A percentile compares a stretch with the other conserved stretches of the same genome.
Evolutionary conservation across 805 yeast genomes (phyloP).

Genomic region (Diddensiella santjacobensis): DNA sequence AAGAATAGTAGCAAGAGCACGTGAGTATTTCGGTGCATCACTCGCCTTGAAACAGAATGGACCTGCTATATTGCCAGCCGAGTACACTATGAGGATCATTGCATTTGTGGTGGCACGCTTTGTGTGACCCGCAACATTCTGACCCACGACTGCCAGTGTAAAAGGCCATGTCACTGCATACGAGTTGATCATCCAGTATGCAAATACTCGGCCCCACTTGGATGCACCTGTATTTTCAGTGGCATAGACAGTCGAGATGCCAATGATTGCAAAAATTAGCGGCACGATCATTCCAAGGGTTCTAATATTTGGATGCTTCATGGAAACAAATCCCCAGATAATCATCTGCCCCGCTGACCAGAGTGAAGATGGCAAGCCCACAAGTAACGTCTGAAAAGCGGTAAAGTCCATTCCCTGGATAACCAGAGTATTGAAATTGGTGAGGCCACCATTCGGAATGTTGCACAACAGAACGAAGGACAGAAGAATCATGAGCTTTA

Average conservation of each 20-base stretch:
- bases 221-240: conserved; percentile 2
- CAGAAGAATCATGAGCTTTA: conserved; percentile 46
- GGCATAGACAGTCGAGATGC: conserved; percentile 5
- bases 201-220: conserved; percentile 2
- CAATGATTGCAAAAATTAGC: conserved; percentile 9
- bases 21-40: conserved; percentile 53
- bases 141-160: conserved; percentile 29
- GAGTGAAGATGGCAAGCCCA: conserved; percentile 42
- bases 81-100: conserved; percentile 56
- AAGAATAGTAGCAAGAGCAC: conserved; percentile 38
- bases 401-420: conserved; percentile 31
- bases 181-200: conserved; percentile 3
- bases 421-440: conserved; percentile 44
- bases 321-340: conserved; percentile 2
- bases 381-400: conserved; percentile 35
- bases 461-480: conserved; percentile 37
- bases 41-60: conserved; percentile 61
- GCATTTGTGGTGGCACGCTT: conserved; percentile 62
- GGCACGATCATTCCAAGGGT: conserved; percentile 8
- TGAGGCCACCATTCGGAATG: conserved; percentile 51
- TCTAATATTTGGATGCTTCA: neutral
- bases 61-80: conserved; percentile 65
- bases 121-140: conserved; percentile 69
- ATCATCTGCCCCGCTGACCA: conserved; percentile 19
- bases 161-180: conserved; percentile 11